These are phyloP conservation scores for Aspergillus affinis DNA, from an alignment of 495 filamentous ascomycete genomes.

Conservation along the genomic window DNA sequence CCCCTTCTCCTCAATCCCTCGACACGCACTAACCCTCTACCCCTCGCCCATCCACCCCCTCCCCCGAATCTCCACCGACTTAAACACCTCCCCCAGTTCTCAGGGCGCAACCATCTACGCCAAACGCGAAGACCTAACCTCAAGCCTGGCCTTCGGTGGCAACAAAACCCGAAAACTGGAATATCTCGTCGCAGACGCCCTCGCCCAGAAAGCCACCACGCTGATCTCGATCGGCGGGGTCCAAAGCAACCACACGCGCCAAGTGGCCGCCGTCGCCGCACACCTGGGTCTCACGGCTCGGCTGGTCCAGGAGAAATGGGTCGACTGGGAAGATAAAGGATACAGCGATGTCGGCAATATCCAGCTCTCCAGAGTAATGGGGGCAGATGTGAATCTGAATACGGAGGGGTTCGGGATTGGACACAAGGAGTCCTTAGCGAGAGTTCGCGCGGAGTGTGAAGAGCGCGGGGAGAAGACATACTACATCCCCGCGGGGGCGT, in stretches of 20 bases:
- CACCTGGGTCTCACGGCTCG: conserved; percentile 51
- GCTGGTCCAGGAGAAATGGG: conserved; percentile 65
- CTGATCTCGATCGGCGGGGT: conserved; percentile 64
- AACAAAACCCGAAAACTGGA: conserved; percentile 69
- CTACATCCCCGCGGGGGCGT: conserved; percentile 64
- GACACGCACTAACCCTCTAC: conserved; percentile 52
- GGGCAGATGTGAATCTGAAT: conserved; percentile 54
- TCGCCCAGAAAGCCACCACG: conserved; percentile 51
- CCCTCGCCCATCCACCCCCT: conserved; percentile 62
- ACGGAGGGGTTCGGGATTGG: conserved; percentile 56
- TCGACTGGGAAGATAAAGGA: conserved; percentile 49
- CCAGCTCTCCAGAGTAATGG: conserved; percentile 61
- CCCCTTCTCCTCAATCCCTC: conserved; percentile 58
- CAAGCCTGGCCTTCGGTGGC: conserved; percentile 60
- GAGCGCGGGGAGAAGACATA: conserved; percentile 54
- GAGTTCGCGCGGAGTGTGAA: conserved; percentile 46
- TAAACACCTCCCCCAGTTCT: too few species aligned
- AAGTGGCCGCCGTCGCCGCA: conserved; percentile 58
- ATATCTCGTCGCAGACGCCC: conserved; percentile 58
- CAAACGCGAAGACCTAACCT: conserved; percentile 65
- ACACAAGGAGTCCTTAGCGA: conserved; percentile 53
- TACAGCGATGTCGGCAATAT: conserved; percentile 62
- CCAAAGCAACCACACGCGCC: conserved; percentile 65
- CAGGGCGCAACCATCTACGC: conserved; percentile 52
- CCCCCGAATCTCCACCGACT: conserved; percentile 55